A percentile compares a stretch with the other conserved stretches of the same genome.
These are phyloP conservation scores for Hsuehochloa calcarea DNA, from an alignment of 176 grass and related monocot genomes.

Conservation along the genomic window DNA sequence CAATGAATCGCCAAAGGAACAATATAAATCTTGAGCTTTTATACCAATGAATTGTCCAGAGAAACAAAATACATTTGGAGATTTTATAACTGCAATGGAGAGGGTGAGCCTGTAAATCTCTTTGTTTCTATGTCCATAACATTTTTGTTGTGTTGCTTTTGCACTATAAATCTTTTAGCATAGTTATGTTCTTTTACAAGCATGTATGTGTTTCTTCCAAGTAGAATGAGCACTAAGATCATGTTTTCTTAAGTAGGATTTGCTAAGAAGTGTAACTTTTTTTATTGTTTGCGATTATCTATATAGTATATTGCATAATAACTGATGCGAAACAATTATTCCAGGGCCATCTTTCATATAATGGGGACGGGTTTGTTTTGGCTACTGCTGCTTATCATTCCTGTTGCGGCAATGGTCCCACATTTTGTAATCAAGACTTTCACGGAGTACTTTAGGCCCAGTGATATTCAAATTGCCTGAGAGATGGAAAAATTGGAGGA, in stretches of 20 bases:
- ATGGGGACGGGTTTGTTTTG: slow-evolving; percentile 69
- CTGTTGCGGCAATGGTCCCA: slow-evolving; percentile 60
- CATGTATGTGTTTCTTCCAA: slow-evolving; percentile 6
- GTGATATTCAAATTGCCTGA: slow-evolving; percentile 74
- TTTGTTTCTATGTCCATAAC: not conserved
- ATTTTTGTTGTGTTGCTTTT: slow-evolving; percentile 9
- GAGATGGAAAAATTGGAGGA: slow-evolving; percentile 66
- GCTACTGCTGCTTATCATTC: slow-evolving; percentile 59
- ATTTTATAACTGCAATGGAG: not conserved
- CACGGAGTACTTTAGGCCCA: slow-evolving; percentile 49
- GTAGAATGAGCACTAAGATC: not conserved
- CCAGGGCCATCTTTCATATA: slow-evolving; percentile 77
- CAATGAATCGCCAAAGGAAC: not conserved
- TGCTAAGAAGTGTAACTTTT: not conserved
- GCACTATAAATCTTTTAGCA: not conserved
- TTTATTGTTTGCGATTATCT: not conserved
- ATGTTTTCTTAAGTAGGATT: not conserved
- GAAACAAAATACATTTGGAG: not conserved
- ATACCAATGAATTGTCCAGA: not conserved
- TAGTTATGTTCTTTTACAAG: not conserved
- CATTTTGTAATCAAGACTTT: slow-evolving; percentile 70
- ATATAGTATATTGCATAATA: slow-evolving; percentile 17
- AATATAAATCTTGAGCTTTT: not conserved
- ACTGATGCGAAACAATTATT: slow-evolving; percentile 19
- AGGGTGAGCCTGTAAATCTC: not conserved